These are phyloP conservation scores for Triadica sebifera DNA, from an alignment of 345 rosid species.

Conservation along the genomic window DNA sequence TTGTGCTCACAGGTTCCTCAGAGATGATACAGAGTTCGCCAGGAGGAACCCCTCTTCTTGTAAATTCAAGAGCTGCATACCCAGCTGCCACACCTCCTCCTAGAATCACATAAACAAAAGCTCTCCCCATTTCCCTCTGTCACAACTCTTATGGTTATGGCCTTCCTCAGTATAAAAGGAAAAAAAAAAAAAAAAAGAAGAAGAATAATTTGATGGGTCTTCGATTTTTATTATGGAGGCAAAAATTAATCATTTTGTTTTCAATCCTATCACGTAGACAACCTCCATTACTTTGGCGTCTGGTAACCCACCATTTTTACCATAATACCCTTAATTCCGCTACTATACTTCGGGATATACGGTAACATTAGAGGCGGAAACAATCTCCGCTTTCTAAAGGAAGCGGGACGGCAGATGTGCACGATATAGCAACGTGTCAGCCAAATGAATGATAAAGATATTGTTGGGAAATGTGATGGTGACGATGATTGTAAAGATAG, in stretches of 20 bases:
- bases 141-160: not conserved
- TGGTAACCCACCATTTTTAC: not conserved
- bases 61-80: slow-evolving; percentile 92
- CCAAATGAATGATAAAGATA: not conserved
- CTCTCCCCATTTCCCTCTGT: slow-evolving; percentile 73
- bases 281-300: not conserved
- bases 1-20: slow-evolving; percentile 68
- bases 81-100: slow-evolving; percentile 99
- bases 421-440: not conserved
- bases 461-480: not conserved
- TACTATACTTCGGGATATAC: not conserved
- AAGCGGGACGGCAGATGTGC: too few species aligned
- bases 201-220: too few species aligned
- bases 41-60: slow-evolving; percentile 65
- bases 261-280: too few species aligned
- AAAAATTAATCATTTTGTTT: too few species aligned
- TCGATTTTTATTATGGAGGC: too few species aligned
- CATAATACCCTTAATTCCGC: not conserved
- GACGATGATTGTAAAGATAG: not conserved
- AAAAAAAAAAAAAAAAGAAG: too few species aligned
- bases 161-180: too few species aligned
- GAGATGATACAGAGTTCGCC: slow-evolving; percentile 95
- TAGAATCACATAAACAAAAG: slow-evolving; percentile 83
- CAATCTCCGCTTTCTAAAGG: too few species aligned
- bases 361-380: not conserved